phyloP scores from a whole-genome alignment of 78 protist species.

The Mastigamoeba balamuthi region DNA sequence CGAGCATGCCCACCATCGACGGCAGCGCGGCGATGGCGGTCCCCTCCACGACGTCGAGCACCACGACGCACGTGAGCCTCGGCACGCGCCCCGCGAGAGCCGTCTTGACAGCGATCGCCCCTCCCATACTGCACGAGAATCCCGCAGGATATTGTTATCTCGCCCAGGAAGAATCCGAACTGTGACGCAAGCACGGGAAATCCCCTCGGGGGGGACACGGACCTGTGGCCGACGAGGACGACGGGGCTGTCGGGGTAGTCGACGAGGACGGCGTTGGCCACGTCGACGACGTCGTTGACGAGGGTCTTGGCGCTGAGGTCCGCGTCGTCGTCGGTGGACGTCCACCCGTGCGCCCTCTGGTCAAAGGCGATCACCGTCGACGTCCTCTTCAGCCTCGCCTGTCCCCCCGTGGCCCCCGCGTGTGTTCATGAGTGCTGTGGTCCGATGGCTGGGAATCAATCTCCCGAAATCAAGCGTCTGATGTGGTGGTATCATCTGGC shows the following conservation, averaged over 20 bases:
- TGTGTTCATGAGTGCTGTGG: no score
- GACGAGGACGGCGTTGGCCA: not conserved
- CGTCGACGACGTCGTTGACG: slow-evolving; percentile 7
- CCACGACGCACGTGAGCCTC: slow-evolving; percentile 21
- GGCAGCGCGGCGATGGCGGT: slow-evolving; percentile 56
- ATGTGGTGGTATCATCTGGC: no score
- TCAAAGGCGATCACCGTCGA: slow-evolving; percentile 30
- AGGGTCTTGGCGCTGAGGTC: slow-evolving; percentile 26
- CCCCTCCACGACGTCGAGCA: slow-evolving; percentile 84
- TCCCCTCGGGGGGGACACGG: not conserved
- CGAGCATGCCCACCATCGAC: slow-evolving; percentile 44
- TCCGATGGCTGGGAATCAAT: no score
- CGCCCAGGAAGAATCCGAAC: no score
- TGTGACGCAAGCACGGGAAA: no score
- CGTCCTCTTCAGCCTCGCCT: no score
- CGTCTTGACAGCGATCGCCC: slow-evolving; percentile 27
- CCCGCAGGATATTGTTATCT: no score
- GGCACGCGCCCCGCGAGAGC: not conserved
- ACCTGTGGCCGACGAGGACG: slow-evolving; percentile 44
- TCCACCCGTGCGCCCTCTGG: slow-evolving; percentile 37
- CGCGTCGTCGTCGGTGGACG: slow-evolving; percentile 22
- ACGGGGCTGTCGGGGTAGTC: not conserved
- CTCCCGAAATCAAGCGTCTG: no score
- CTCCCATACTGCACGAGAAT: slow-evolving; percentile 38
- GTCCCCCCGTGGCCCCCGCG: no score